Evolutionary conservation across 176 grass and related monocot genomes (phyloP).

Genomic region (Triticum turgidum): DNA sequence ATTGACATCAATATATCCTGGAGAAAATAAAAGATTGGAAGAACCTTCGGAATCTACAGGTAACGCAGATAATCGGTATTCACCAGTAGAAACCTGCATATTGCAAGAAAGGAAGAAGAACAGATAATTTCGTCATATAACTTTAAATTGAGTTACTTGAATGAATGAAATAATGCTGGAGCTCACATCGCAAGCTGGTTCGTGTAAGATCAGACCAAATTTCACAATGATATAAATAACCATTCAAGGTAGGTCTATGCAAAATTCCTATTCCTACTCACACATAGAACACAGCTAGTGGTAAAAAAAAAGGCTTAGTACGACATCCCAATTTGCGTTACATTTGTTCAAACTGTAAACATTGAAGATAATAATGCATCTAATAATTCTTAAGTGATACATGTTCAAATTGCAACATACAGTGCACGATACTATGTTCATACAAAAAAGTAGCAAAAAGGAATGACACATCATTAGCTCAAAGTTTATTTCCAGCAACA

Average conservation of each 20-base stretch:
- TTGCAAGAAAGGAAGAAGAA: slow-evolving; percentile 18
- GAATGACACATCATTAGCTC: background rate
- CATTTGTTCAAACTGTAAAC: slow-evolving; percentile 6
- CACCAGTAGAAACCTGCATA: slow-evolving; percentile 79
- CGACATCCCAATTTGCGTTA: background rate
- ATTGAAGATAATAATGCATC: slow-evolving; percentile 15
- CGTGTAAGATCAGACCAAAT: slow-evolving; percentile 14
- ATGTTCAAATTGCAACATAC: background rate
- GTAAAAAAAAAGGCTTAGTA: slow-evolving; percentile 3
- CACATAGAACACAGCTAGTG: background rate
- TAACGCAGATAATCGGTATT: slow-evolving; percentile 76
- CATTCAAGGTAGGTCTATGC: background rate
- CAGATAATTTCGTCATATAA: background rate
- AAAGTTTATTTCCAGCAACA: background rate
- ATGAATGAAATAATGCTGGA: slow-evolving; percentile 13
- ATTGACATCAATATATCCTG: slow-evolving; percentile 65
- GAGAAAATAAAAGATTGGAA: slow-evolving; percentile 81
- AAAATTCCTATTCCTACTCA: background rate
- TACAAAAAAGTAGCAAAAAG: background rate
- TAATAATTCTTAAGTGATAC: background rate
- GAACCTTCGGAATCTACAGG: slow-evolving; percentile 66
- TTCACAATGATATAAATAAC: slow-evolving; percentile 35
- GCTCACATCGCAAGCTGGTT: background rate
- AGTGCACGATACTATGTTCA: background rate
- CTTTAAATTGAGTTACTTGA: slow-evolving; percentile 3